Base-by-base conservation (phyloP, 1,139 yeast genomes). In the Suhomyces maxii region DNA sequence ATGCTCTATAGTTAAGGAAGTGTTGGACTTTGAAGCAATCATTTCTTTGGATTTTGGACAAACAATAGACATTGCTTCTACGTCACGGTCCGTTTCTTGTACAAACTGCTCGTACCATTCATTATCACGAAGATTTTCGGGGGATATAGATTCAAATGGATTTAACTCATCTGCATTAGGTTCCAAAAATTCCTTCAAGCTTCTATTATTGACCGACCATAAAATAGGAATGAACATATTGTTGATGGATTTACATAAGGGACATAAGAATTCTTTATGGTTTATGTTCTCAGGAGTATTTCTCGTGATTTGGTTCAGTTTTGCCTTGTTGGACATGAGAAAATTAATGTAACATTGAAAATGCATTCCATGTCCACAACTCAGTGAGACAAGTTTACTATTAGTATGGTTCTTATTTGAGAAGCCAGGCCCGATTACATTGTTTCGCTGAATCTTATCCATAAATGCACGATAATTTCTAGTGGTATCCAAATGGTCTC, bases 361-460 rank as follows among this genome's bases (percentile, higher is more conserved):
- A 64, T 93, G 99, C 83, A 93, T 86, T 1, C 96, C 95, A 66
- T 93, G 99, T 0, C 97, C 96, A 69, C 99, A 93, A 44, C 96
- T 84, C 56, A 85, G 83, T 6, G 90, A 73, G 1, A 87, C 82
- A 7, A 84, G 69, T 44, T 76, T 76, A 42, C 68, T 73, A 36
- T 76, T 74, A 39, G 72, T 69, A 46, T 68, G 61, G 6, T 67
- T 65, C 23, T 60, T 65, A 12, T 65, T 58, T 1, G 83, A 79
- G 56, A 85, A 87, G 0, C 91, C 91, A 0, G 93, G 95, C 0
- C 95, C 95, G 55, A 86, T 67, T 0, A 82, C 81, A 47, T 67
- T 59, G 2, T 65, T 63, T 1, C 71, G 67, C 42, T 70, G 73
- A 1, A 71, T 55, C 3, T 61, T 56, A 1, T 64, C 49, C 63